These are phyloP conservation scores for Saposhnikovia divaricata DNA, from an alignment of 129 eudicot genomes.

Conservation along the genomic window DNA sequence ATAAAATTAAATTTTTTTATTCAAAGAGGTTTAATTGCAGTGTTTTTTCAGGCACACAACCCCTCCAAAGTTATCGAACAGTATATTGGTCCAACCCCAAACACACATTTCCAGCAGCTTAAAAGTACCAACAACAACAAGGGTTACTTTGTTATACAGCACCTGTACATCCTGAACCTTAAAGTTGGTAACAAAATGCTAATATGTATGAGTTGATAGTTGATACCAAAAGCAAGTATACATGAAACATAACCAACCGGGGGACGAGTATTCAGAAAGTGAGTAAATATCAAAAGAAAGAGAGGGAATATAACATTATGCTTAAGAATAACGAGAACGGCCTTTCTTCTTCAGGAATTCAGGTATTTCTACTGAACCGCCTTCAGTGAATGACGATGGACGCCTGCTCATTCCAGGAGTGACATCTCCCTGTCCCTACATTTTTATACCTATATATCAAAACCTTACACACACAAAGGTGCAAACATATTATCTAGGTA, in stretches of 20 bases:
- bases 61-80: no score
- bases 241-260: neutral
- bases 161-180: neutral
- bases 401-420: constrained; percentile 52
- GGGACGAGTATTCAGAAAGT: neutral
- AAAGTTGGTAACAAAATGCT: neutral
- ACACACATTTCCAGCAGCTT: neutral
- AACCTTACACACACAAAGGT: neutral
- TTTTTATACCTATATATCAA: constrained; percentile 22
- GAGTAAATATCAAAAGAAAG: neutral
- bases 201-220: neutral
- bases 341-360: constrained; percentile 89
- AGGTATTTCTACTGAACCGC: constrained; percentile 64
- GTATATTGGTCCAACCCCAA: no score
- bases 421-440: constrained; percentile 50
- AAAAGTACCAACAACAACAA: neutral
- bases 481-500: neutral
- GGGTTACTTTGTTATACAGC: neutral
- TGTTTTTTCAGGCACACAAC: no score
- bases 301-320: constrained; percentile 21
- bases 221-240: neutral
- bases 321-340: constrained; percentile 86
- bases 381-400: constrained; percentile 58
- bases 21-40: no score
- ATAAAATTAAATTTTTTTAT: no score